These are phyloP conservation scores for Diutina catenulata DNA, from an alignment of 1,139 yeast species.

Conservation along the genomic window DNA sequence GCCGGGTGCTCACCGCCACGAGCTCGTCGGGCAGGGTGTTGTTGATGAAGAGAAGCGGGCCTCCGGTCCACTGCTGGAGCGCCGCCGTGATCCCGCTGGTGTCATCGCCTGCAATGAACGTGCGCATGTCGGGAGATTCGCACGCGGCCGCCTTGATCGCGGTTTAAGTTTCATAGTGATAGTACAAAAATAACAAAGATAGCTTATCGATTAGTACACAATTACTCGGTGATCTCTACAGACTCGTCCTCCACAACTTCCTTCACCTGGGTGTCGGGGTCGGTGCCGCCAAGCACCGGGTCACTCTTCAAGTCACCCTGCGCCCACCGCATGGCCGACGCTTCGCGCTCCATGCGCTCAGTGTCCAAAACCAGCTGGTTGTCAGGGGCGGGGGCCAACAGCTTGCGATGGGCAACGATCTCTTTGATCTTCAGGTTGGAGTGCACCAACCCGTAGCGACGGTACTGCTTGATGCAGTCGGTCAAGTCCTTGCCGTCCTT, in stretches of 20 bases:
- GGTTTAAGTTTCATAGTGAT: too few species aligned
- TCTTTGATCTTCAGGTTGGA: slow-evolving; percentile 31
- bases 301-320: background rate
- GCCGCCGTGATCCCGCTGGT: background rate
- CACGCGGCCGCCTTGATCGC: too few species aligned
- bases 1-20: background rate
- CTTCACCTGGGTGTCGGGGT: background rate
- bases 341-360: background rate
- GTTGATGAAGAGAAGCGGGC: background rate
- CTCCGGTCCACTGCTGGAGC: background rate
- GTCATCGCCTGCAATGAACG: background rate
- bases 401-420: slow-evolving; percentile 3
- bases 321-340: background rate
- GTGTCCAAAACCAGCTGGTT: background rate
- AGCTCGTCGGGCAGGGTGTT: background rate
- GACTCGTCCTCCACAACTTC: background rate
- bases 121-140: too few species aligned
- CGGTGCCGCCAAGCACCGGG: too few species aligned
- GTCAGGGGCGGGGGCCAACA: slow-evolving; percentile 3
- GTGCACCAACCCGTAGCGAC: slow-evolving; percentile 51
- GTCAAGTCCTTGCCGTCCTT: slow-evolving; percentile 22
- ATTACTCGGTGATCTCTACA: background rate
- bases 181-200: too few species aligned
- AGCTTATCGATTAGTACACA: background rate
- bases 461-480: slow-evolving; percentile 38